Evolutionary conservation across 139 green algal genomes (phyloP).

Genomic region (Chlorella sp.): DNA sequence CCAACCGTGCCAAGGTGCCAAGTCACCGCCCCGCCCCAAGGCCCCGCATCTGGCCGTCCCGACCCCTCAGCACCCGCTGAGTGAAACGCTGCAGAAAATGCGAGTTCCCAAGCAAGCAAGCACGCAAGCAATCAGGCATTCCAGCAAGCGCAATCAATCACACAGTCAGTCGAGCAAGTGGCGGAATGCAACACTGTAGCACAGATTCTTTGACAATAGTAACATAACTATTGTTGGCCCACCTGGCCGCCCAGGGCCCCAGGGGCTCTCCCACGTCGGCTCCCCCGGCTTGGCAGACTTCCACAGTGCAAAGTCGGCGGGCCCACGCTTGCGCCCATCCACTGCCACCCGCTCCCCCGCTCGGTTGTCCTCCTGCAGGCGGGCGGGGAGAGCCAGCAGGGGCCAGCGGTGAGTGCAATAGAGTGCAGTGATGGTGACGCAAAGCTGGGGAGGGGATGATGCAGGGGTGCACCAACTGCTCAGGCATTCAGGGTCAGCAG

Average conservation of each 20-base stretch:
- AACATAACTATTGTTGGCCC: too few species aligned
- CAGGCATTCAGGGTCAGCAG: too few species aligned
- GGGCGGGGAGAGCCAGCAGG: background rate
- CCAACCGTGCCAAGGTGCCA: background rate
- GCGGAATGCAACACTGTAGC: too few species aligned
- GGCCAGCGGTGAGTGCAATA: too few species aligned
- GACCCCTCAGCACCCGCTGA: too few species aligned
- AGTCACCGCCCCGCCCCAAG: background rate
- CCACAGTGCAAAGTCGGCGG: slow-evolving; percentile 98
- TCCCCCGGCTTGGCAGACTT: slow-evolving; percentile 94
- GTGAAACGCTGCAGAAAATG: too few species aligned
- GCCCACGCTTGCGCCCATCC: slow-evolving; percentile 86
- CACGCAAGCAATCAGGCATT: background rate
- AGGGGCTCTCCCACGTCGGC: slow-evolving; percentile 91
- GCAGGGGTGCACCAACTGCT: background rate
- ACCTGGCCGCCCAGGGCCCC: slow-evolving; percentile 88
- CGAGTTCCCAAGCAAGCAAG: too few species aligned
- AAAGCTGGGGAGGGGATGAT: background rate
- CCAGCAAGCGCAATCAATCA: background rate
- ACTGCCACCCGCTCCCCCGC: slow-evolving; percentile 90
- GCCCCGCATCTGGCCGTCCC: too few species aligned
- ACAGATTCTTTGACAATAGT: too few species aligned
- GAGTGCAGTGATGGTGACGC: background rate
- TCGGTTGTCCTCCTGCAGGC: slow-evolving; percentile 77
- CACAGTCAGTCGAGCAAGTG: too few species aligned